Conservation (phyloP, 73 alveolate genomes). For the Paramecium octaurelia region DNA sequence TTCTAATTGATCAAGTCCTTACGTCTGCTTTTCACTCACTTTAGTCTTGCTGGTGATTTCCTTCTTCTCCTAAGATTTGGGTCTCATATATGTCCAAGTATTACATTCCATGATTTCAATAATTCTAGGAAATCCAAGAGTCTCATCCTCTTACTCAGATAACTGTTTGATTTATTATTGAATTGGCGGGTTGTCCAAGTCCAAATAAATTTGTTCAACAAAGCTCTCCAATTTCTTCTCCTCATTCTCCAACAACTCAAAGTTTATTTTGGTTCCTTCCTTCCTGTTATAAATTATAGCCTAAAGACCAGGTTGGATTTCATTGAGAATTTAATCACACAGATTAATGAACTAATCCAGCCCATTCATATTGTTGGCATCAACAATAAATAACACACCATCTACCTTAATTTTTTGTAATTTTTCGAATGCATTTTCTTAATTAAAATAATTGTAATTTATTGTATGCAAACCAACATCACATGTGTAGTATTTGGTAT, state of each 20-base stretch:
- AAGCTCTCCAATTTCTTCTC: neutral
- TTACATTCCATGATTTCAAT: slow-evolving; percentile 1
- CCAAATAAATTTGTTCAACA: neutral
- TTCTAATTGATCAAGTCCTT: neutral
- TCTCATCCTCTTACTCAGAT: neutral
- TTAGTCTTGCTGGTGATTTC: neutral
- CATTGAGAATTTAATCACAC: neutral
- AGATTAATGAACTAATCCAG: neutral
- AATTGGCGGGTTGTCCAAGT: neutral
- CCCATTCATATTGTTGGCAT: slow-evolving; percentile 2
- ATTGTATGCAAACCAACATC: neutral
- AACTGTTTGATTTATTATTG: neutral
- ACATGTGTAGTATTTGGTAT: neutral
- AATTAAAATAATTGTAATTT: neutral
- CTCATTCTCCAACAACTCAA: neutral
- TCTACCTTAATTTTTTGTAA: neutral
- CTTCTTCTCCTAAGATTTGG: neutral
- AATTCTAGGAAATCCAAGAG: slow-evolving; percentile 10
- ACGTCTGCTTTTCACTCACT: neutral
- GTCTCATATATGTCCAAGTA: slow-evolving; percentile 24
- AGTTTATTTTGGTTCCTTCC: neutral
- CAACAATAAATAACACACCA: slow-evolving; percentile 1
- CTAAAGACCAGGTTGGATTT: neutral
- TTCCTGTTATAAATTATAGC: slow-evolving; percentile 19
- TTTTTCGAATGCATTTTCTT: neutral